Conservation (phyloP, 2,329 filamentous ascomycete genomes). For the Aspergillus pseudoglaucus region DNA sequence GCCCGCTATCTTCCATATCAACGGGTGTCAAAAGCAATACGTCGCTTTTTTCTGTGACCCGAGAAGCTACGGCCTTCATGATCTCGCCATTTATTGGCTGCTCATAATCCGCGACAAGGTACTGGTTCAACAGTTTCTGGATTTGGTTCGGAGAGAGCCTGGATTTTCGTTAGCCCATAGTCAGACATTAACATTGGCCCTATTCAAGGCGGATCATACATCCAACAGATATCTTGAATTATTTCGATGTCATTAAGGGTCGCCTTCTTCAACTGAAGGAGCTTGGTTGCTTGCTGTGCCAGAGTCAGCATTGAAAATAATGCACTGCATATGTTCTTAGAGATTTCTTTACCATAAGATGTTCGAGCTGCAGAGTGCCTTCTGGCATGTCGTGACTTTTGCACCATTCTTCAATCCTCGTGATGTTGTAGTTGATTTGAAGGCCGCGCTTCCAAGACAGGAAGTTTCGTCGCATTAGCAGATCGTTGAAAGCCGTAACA, state of each 20-base stretch:
- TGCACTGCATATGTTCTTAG: background rate
- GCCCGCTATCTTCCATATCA: slow-evolving; percentile 98
- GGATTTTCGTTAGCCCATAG: slow-evolving; percentile 6
- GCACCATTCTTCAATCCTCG: slow-evolving; percentile 98
- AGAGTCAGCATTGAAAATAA: slow-evolving; percentile 7
- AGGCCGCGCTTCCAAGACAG: slow-evolving; percentile 98
- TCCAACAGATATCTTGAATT: slow-evolving; percentile 99
- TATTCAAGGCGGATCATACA: slow-evolving; percentile 55
- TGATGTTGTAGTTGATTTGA: slow-evolving; percentile 99
- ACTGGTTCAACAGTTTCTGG: slow-evolving; percentile 97
- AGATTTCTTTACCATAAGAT: slow-evolving; percentile 69
- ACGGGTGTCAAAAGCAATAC: slow-evolving; percentile 88
- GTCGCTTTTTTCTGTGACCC: slow-evolving; percentile 97
- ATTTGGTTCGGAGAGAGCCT: slow-evolving; percentile 98
- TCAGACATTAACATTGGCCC: background rate
- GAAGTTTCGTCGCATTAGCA: slow-evolving; percentile 97
- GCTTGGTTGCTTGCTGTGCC: slow-evolving; percentile 84
- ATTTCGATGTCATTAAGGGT: slow-evolving; percentile 99
- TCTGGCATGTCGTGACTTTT: slow-evolving; percentile 99
- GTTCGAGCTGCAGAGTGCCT: slow-evolving; percentile 92
- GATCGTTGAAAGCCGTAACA: slow-evolving; percentile 96
- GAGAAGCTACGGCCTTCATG: slow-evolving; percentile 97
- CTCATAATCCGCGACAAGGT: slow-evolving; percentile 96
- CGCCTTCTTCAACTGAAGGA: slow-evolving; percentile 96
- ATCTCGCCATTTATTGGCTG: slow-evolving; percentile 99